A percentile compares a stretch with the other conserved stretches of the same genome.
phyloP scores from a whole-genome alignment of 2,329 filamentous ascomycete genomes.

The Zymoseptoria pseudotritici region DNA sequence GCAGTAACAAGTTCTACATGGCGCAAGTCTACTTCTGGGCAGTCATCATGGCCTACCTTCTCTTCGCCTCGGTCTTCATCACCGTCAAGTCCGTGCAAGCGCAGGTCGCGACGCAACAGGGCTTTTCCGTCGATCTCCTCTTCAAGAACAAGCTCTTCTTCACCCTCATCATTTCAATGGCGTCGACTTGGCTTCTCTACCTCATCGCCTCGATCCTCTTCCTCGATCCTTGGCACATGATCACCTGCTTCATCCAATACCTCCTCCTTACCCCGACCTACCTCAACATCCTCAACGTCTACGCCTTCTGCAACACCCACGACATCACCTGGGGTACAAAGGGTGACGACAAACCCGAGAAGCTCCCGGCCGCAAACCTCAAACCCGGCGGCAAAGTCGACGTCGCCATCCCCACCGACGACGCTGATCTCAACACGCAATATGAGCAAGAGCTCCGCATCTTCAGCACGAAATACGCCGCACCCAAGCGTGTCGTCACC shows the following conservation, averaged over 20 bases:
- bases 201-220: conserved; percentile 85
- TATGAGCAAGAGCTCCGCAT: conserved; percentile 77
- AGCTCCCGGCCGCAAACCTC: conserved; percentile 77
- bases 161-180: conserved; percentile 84
- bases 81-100: conserved; percentile 76
- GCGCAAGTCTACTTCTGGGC: conserved; percentile 99
- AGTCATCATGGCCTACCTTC: conserved; percentile 88
- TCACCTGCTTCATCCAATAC: conserved; percentile 90
- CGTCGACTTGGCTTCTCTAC: conserved; percentile 90
- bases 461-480: conserved; percentile 67
- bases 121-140: conserved; percentile 64
- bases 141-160: conserved; percentile 88
- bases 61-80: conserved; percentile 93
- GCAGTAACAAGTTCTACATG: conserved; percentile 88
- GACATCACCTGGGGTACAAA: conserved; percentile 98
- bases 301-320: conserved; percentile 97
- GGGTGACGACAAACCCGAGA: conserved; percentile 91
- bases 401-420: conserved; percentile 75
- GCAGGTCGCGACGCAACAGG: conserved; percentile 50
- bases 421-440: conserved; percentile 88
- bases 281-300: conserved; percentile 97
- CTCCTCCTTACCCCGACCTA: conserved; percentile 91
- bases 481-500: conserved; percentile 58
- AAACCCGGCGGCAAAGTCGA: conserved; percentile 96
- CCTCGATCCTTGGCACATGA: conserved; percentile 98